Conservation (phyloP, 495 filamentous ascomycete genomes). For the Podospora pseudocomata region DNA sequence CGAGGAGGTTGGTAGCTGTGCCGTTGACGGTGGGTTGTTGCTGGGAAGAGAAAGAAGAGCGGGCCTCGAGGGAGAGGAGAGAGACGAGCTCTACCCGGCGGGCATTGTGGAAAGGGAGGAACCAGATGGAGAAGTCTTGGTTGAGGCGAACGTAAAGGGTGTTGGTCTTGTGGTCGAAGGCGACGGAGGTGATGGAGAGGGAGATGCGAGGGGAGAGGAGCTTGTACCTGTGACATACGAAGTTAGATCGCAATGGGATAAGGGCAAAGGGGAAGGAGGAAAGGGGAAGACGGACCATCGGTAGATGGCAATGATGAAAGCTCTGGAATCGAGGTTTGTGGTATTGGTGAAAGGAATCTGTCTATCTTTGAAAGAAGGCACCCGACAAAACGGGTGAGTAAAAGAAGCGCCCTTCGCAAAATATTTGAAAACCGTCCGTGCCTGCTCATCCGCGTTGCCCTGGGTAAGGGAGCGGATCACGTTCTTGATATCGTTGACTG, state of each 20-base stretch:
- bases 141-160: constrained; percentile 65
- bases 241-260: neutral
- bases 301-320: constrained; percentile 63
- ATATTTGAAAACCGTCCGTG: constrained; percentile 59
- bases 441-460: constrained; percentile 59
- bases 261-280: neutral
- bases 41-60: constrained; percentile 10
- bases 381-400: constrained; percentile 75
- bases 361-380: constrained; percentile 52
- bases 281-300: constrained; percentile 55
- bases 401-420: constrained; percentile 69
- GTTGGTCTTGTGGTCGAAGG: constrained; percentile 61
- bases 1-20: neutral
- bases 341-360: constrained; percentile 43
- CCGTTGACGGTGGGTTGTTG: constrained; percentile 7
- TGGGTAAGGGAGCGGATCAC: constrained; percentile 67
- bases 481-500: constrained; percentile 47
- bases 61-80: constrained; percentile 60
- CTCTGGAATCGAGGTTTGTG: constrained; percentile 50
- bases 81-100: constrained; percentile 63
- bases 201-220: constrained; percentile 73
- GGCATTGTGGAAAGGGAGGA: constrained; percentile 68
- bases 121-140: constrained; percentile 73
- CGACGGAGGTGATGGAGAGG: constrained; percentile 58
- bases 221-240: constrained; percentile 50